Base-by-base conservation (phyloP, 352 stramenopile species). In the Globisporangium sylvaticum region DNA sequence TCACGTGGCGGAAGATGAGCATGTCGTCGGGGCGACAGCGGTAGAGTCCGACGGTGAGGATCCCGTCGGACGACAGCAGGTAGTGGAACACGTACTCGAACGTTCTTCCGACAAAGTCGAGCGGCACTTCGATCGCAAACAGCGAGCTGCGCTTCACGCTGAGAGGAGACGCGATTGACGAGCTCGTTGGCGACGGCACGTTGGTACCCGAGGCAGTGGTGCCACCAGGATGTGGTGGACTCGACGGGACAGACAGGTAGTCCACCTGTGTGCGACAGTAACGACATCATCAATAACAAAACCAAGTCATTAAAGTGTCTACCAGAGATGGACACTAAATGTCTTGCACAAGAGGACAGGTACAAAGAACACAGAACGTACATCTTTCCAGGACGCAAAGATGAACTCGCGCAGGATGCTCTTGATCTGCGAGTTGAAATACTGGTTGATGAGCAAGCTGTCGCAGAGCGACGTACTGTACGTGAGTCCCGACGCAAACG, bases 401-500 rank as follows among this genome's bases (percentile, higher is more conserved):
- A 95, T 92, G 64, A 95, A 94, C 68, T 93, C 87, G 22, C 84
- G 79, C 60, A 95, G 64, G 64, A 95, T 95, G 32, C 84, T 91
- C 69, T 92, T 95, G 75, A 95, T 92, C 59, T 88, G 89, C 44
- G 76, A 73, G 67, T 94, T 95, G 71, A 94, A 95, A 67, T 90
- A 95, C 76, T 94, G 85, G 68, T 95, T 95, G 75, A 95, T 92
- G 27, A 95, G 87, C 9, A 95, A 56, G 55, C 83, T 94, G 69
- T 95, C 87, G 44, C 87, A 95, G 31, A 95, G 74, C 20, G 85
- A 94, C 14, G 83, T 89, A 75, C 85, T 94, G 77, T 93, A 95
- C 31, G 87, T 87, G 48, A 95, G 71, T 3, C 87, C 87, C n/a
- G 84, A 92, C 0, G 87, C 84, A 59, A 95, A 95, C 25, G 84